phyloP scores from a whole-genome alignment of 1,139 yeast species.

The Magnusiomyces fungicola region DNA sequence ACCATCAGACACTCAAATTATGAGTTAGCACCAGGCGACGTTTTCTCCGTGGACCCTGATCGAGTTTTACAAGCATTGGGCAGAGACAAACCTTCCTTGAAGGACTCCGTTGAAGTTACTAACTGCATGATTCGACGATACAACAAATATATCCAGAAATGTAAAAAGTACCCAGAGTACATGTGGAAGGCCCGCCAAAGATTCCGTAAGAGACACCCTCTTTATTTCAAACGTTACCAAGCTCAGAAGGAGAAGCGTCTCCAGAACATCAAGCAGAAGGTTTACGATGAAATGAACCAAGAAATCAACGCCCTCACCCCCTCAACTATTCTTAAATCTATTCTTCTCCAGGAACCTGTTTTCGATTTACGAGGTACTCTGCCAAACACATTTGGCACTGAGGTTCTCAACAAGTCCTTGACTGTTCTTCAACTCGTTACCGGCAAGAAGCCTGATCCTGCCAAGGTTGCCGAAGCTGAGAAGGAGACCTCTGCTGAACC shows the following conservation, averaged over 20 bases:
- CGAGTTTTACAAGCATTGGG: conserved; percentile 84
- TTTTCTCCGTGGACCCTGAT: conserved; percentile 79
- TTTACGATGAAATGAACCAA: conserved; percentile 32
- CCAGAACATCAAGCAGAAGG: conserved; percentile 28
- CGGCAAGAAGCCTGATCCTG: conserved; percentile 18
- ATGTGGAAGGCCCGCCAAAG: conserved; percentile 49
- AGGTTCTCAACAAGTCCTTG: conserved; percentile 21
- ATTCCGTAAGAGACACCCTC: conserved; percentile 35
- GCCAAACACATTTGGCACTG: conserved; percentile 20
- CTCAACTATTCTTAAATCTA: conserved; percentile 38
- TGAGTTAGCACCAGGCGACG: conserved; percentile 74
- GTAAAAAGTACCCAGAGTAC: conserved; percentile 50
- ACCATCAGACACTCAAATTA: conserved; percentile 72
- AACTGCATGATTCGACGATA: conserved; percentile 63
- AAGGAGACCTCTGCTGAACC: background rate
- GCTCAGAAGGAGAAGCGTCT: conserved; percentile 20
- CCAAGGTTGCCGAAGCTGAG: conserved; percentile 9
- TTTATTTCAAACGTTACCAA: conserved; percentile 32
- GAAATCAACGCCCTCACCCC: conserved; percentile 27
- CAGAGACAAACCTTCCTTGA: conserved; percentile 66
- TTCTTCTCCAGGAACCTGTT: conserved; percentile 34
- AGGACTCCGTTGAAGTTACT: conserved; percentile 60
- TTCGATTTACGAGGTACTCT: conserved; percentile 23
- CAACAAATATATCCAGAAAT: conserved; percentile 61
- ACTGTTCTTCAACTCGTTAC: conserved; percentile 25